Base-by-base conservation (phyloP, 805 yeast species). In the Middelhovenomyces tepae region DNA sequence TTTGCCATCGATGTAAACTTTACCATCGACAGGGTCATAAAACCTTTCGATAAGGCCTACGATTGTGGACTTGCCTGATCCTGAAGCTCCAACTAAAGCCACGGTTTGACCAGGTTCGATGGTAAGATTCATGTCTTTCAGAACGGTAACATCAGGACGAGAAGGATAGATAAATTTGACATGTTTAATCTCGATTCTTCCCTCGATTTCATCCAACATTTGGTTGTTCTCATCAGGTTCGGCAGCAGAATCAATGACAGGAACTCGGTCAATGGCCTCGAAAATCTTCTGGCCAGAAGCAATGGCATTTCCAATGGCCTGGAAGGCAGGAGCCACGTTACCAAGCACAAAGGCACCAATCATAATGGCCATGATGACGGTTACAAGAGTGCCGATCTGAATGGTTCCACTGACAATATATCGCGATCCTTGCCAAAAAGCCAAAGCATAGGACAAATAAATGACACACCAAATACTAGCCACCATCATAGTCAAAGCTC, bases 41-140 rank as follows among this genome's bases (percentile, higher is more conserved):
- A 89, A 89, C 43, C 97, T 66, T 61, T 86, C 93, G 1, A 85
- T 77, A 19, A 89, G 59, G 48, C 89, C 75, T 42, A 89, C 64
- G 27, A 89, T 73, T 0, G 98, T 89, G 0, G 95, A 85, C 60
- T 89, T 89, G 22, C 98, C 98, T 45, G 89, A 78, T 3, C 98
- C 98, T 2, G 94, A 81, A 4, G 94, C 93, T 2, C 98, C 98
- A 10, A 89, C 98, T 43, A 89, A 72, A 7, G 96, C 97, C 19
- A 87, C 93, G 43, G 85, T 86, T 48, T 78, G 60, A 6, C 97
- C 97, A 2, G 94, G 85, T 7, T 89, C 86, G 20, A 89, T 77
- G 2, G 74, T 71, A 46, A 89, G 80, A 3, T 74, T 62, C 25
- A 86, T 85, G 54, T 87, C 76, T 16, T 72, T 68, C 46, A 89